Evolutionary conservation across 495 filamentous ascomycete genomes (phyloP), one percentile per base, ranked within the genome.

Genomic region (Lindgomyces ingoldianus): DNA sequence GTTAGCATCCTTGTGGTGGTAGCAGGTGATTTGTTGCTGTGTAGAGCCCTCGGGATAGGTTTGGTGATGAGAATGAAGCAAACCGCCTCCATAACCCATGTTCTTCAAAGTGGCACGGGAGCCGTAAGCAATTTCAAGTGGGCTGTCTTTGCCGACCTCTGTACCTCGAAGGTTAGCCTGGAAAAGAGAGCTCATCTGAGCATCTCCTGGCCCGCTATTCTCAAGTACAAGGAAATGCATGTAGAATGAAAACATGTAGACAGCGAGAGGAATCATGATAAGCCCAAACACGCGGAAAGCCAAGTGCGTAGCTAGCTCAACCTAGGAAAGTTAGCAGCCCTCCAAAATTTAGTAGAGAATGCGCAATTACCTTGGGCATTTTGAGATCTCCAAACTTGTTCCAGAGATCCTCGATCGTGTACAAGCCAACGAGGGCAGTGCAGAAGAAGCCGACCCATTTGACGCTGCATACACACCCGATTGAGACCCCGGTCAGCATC

Each of bases 1-100:
- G 80, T 98, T 98, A 69, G 94, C 85, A 83, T 98, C 94, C 74
- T 98, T 98, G 81, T 98, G 94, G 76, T 98, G 94, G 74, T 98
- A 98, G 79, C 94, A 98, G 29, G 94, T 98, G 56, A 98, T 89
- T 75, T 98, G 94, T 71, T 98, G 95, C 76, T 98, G 94, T 6
- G 75, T 76, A 14, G 95, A 98, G 29, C 94, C 94, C 76, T 98
- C 95, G 0, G 94, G 94, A 70, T 89, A 98, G 14, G 93, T 91
- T 76, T 98, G 94, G 65, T 98, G 86, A 79, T 98, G 95, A 36
- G 91, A 96, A 78, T 98, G 94, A 52, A 98, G 85, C n/a, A 98
- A 85, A 66, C 94, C 94, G 73, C 94, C 94, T 53, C 94, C 94
- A 69, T 98, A 98, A 3, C 94, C 94, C 94, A 98, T 98, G 73